Evolutionary conservation across 2,329 filamentous ascomycete species (phyloP), one percentile per base, ranked within the genome.

Genomic region (Cordyceps javanica): DNA sequence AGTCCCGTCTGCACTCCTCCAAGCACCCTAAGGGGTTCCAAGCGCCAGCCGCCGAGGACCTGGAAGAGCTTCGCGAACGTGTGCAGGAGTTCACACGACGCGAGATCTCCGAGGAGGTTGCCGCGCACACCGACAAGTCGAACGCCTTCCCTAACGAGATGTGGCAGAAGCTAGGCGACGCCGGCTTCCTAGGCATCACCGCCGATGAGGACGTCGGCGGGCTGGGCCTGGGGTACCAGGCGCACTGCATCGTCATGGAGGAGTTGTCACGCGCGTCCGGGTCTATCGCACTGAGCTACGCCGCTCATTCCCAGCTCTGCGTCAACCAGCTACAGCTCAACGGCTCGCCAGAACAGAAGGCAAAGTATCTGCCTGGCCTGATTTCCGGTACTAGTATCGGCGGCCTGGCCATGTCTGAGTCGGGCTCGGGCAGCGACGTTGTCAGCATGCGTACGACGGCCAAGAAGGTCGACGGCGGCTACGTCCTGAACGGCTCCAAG

Each of bases 261-360:
- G 94, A 97, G 77, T 79, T 99, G 42, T 94, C 89, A 58, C 82
- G 93, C 59, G 93, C 93, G 3, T 93, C 88, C 54, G 92, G 77
- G 14, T 89, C 86, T 61, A 91, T 96, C 66, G 93, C 85, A 0
- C 82, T 99, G 48, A 96, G 90, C 64, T 99, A 97, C 71, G 93
- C 93, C 2, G 94, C 94, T 8, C 94, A 99, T 74, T 94, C 89
- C 30, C 94, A 99, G 73, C 81, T 99, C 53, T 97, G 94, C 75
- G 88, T 97, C 60, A 99, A 99, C 73, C 94, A 99, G 75, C 77
- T 99, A 50, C 91, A 92, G 75, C 80, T 99, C 65, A 96, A 99
- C 70, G 94, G 90, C 45, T 86, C 80, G 3, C 68, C 79, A 0
- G 86, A 85, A 61, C 94, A 97, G 73, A 97, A 97, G 74, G 73